Conservation (phyloP, 2,329 filamentous ascomycete genomes). For the Colletotrichum incanum region DNA sequence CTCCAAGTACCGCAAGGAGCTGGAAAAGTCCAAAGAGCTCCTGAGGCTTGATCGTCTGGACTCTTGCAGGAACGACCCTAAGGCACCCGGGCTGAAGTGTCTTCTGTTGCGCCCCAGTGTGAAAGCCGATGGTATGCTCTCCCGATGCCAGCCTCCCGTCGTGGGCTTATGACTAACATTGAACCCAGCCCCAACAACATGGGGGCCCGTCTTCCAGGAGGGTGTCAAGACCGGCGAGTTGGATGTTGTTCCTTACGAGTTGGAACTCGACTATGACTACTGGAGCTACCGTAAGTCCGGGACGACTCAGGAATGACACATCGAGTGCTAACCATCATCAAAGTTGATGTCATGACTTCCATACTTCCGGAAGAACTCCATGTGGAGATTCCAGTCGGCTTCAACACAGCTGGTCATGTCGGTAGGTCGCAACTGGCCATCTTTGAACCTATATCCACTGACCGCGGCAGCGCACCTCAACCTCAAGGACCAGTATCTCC, state of each 20-base stretch:
- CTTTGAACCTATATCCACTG: constrained; percentile 41
- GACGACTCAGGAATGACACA: no score
- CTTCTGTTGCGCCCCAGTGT: constrained; percentile 73
- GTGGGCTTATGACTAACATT: constrained; percentile 5
- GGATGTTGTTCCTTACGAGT: constrained; percentile 80
- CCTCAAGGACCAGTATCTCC: constrained; percentile 84
- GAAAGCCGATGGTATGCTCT: constrained; percentile 64
- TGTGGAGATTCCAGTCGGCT: constrained; percentile 87
- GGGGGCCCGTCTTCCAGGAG: constrained; percentile 79
- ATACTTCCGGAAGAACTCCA: constrained; percentile 86
- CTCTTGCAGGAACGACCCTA: constrained; percentile 75
- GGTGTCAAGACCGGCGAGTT: constrained; percentile 79
- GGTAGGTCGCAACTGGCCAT: constrained; percentile 62
- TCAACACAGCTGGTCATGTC: constrained; percentile 91
- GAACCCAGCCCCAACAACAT: constrained; percentile 77
- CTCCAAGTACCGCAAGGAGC: constrained; percentile 76
- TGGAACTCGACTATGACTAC: constrained; percentile 86
- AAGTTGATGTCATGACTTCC: constrained; percentile 86
- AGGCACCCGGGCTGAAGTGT: constrained; percentile 72
- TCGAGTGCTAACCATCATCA: background rate
- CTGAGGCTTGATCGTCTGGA: constrained; percentile 76
- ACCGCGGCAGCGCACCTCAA: constrained; percentile 83
- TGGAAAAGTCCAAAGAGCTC: constrained; percentile 78
- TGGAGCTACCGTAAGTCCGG: constrained; percentile 82
- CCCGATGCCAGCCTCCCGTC: background rate